Evolutionary conservation across 768 basidiomycete genomes (phyloP), one percentile per base, ranked within the genome.

Genomic region (Sutorius australiensis): DNA sequence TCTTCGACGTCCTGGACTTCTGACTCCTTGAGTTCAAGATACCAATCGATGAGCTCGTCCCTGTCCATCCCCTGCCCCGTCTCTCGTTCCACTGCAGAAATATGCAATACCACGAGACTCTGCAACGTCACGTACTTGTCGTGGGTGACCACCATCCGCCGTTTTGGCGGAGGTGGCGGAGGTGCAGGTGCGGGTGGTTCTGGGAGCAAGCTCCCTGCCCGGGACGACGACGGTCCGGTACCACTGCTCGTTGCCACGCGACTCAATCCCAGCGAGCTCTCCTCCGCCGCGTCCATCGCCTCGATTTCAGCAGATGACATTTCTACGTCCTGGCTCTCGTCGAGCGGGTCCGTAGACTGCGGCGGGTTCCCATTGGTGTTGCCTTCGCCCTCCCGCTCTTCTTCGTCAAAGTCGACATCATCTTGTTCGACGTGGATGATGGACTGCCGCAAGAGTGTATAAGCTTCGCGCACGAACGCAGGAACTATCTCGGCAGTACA

Each of bases 381-480:
- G 9, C 77, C 80, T 58, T 81, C 80, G 17, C 77, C 83, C 48
- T 80, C 77, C 2, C 80, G 71, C 53, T 92, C 92, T 62, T 95
- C 92, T 60, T 95, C 92, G 64, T 98, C 97, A 69, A 98, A 90
- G 67, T 97, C 93, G 64, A 99, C 86, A 62, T 98, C 95, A 66
- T 99, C 97, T 68, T 98, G 94, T 66, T 99, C 97, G 55, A 99
- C 95, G 64, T 98, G 97, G 62, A 99, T 98, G 72, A 99, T 99
- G 2, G 97, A 98, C 67, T 97, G 95, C 24, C 91, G 84, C 12
- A 99, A 77, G 17, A 99, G 85, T 39, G 84, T 86, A 72, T 90
- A 98, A 2, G 97, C 97, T 71, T 99, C 97, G 37, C 94, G 85
- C 19, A 99, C 95, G 67, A 95, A 95, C 3, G 82, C 87, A 7